Evolutionary conservation across 805 yeast genomes (phyloP).

Genomic region (Wickerhamiella hasegawae): DNA sequence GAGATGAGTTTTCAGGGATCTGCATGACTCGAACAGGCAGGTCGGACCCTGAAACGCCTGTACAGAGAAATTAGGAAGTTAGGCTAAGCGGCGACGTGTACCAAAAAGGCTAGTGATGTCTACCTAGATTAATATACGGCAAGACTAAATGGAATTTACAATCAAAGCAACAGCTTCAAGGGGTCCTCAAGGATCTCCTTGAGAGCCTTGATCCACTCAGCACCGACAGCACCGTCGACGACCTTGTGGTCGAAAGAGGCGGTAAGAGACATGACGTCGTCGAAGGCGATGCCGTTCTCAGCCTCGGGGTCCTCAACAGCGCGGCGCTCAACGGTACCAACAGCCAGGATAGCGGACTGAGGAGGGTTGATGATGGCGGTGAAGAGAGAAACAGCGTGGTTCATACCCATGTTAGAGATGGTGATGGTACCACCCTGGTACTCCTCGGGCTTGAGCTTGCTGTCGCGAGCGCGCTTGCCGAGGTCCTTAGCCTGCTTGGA

Average conservation of each 20-base stretch:
- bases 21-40: no score
- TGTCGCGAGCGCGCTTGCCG: constrained; percentile 90
- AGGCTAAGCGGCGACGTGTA: no score
- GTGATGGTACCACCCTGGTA: constrained; percentile 99
- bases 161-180: constrained; percentile 70
- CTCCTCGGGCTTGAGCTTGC: constrained; percentile 88
- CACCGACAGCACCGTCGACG: constrained; percentile 96
- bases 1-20: no score
- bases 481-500: constrained; percentile 77
- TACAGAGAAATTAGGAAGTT: no score
- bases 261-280: constrained; percentile 78
- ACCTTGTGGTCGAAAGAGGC: constrained; percentile 98
- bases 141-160: no score
- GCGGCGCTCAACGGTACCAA: constrained; percentile 82
- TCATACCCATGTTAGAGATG: constrained; percentile 98
- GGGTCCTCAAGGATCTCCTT: constrained; percentile 92
- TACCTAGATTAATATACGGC: no score
- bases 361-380: constrained; percentile 98
- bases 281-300: constrained; percentile 85
- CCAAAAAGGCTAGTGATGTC: no score
- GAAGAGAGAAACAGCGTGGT: constrained; percentile 79
- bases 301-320: constrained; percentile 86
- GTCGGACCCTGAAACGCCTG: no score
- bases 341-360: constrained; percentile 83
- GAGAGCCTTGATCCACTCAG: constrained; percentile 87